These are phyloP conservation scores for Amanita jacksonii DNA, from an alignment of 768 basidiomycete genomes.

Conservation along the genomic window DNA sequence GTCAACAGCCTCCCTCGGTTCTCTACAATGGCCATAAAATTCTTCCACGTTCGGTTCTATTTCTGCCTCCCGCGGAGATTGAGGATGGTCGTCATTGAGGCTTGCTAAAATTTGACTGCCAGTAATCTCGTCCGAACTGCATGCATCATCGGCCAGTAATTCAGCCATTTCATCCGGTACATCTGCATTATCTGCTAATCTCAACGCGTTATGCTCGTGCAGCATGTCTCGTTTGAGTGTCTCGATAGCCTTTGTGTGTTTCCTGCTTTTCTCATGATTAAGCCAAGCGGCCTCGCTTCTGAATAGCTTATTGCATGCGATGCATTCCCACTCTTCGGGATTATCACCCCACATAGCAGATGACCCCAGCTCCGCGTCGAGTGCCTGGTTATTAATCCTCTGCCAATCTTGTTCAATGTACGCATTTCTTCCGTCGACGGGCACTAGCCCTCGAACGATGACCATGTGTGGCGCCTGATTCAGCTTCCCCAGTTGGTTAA, in stretches of 20 bases:
- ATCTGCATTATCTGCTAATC: conserved; percentile 28
- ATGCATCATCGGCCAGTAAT: background rate
- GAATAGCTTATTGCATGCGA: conserved; percentile 88
- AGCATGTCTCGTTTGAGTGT: conserved; percentile 68
- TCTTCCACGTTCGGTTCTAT: background rate
- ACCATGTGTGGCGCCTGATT: conserved; percentile 21
- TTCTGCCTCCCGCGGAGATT: background rate
- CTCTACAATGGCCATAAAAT: too few relatives aligned
- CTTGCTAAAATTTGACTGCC: too few relatives aligned
- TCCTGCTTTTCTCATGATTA: conserved; percentile 93
- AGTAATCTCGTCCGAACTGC: background rate
- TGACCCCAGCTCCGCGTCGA: conserved; percentile 66
- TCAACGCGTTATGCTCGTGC: conserved; percentile 61
- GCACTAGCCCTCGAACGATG: conserved; percentile 17
- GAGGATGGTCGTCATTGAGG: background rate
- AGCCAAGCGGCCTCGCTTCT: conserved; percentile 90
- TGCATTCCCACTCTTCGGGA: conserved; percentile 85
- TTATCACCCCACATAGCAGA: conserved; percentile 61
- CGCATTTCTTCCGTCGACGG: conserved; percentile 23
- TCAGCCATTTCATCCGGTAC: background rate
- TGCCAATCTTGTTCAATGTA: conserved; percentile 94
- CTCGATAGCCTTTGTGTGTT: conserved; percentile 85
- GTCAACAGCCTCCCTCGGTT: background rate
- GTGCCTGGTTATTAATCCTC: conserved; percentile 33
- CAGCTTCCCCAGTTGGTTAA: conserved; percentile 37